A percentile compares a stretch with the other conserved stretches of the same genome.
Evolutionary conservation across 1,284 basidiomycete genomes (phyloP).

Genomic region (Cerrena zonata): DNA sequence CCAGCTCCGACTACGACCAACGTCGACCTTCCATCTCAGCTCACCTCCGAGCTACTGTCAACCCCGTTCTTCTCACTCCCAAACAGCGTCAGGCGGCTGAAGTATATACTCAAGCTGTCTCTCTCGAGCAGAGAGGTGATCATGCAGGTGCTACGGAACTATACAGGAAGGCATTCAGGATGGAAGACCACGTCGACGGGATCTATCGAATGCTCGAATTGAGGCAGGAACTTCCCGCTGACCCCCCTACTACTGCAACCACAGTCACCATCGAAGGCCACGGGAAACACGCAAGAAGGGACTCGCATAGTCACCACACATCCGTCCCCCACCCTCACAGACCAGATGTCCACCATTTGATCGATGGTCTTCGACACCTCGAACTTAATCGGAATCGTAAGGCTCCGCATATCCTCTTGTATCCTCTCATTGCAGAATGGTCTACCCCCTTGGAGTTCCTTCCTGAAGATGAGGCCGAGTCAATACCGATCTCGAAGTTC

Average conservation of each 20-base stretch:
- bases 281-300: background rate
- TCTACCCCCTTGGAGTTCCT: slow-evolving; percentile 52
- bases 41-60: background rate
- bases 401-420: background rate
- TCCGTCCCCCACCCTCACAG: background rate
- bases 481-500: slow-evolving; percentile 50
- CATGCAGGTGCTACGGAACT: slow-evolving; percentile 69
- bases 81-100: slow-evolving; percentile 43
- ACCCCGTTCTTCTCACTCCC: background rate
- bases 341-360: background rate
- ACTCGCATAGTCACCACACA: background rate
- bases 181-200: slow-evolving; percentile 65
- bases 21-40: background rate
- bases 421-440: slow-evolving; percentile 43
- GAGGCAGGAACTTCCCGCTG: slow-evolving; percentile 16
- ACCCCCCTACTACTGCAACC: background rate
- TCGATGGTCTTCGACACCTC: background rate
- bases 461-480: slow-evolving; percentile 61
- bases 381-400: background rate
- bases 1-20: background rate
- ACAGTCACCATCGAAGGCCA: background rate
- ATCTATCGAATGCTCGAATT: slow-evolving; percentile 54
- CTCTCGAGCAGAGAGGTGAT: slow-evolving; percentile 66
- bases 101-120: slow-evolving; percentile 65
- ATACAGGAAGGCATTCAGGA: slow-evolving; percentile 75